phyloP scores from a whole-genome alignment of 371 early-diverging fungal species.

The Mucor plumbeus region DNA sequence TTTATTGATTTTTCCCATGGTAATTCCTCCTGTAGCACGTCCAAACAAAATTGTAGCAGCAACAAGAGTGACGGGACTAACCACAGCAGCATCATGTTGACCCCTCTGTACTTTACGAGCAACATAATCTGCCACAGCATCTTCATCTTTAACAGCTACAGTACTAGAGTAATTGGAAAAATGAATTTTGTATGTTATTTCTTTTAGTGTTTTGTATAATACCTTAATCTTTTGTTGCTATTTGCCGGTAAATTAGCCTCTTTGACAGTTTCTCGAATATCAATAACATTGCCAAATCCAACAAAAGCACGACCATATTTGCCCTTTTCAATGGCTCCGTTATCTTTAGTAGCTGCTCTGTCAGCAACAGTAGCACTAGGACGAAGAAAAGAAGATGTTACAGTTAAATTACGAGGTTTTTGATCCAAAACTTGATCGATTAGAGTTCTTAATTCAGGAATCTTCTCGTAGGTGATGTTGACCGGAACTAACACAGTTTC shows the following conservation, averaged over 20 bases:
- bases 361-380: conserved; percentile 46
- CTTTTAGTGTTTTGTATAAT: not conserved
- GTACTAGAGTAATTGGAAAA: conserved; percentile 13
- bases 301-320: conserved; percentile 54
- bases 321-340: conserved; percentile 33
- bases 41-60: conserved; percentile 54
- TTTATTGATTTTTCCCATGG: conserved; percentile 45
- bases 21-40: conserved; percentile 38
- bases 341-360: conserved; percentile 40
- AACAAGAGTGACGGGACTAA: conserved; percentile 50
- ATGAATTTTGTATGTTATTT: not conserved
- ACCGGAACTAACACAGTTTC: conserved; percentile 48
- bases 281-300: conserved; percentile 45
- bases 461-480: conserved; percentile 55
- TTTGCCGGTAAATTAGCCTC: conserved; percentile 15
- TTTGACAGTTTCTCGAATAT: conserved; percentile 27
- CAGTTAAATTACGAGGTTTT: conserved; percentile 32
- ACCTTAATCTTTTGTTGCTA: conserved; percentile 25
- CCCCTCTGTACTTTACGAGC: conserved; percentile 42
- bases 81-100: conserved; percentile 42
- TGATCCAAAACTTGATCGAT: conserved; percentile 58
- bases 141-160: conserved; percentile 28
- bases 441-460: conserved; percentile 50
- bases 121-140: conserved; percentile 32
- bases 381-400: conserved; percentile 37